Conservation (phyloP, 23 red algal genomes). For the Gracilariopsis chorda region DNA sequence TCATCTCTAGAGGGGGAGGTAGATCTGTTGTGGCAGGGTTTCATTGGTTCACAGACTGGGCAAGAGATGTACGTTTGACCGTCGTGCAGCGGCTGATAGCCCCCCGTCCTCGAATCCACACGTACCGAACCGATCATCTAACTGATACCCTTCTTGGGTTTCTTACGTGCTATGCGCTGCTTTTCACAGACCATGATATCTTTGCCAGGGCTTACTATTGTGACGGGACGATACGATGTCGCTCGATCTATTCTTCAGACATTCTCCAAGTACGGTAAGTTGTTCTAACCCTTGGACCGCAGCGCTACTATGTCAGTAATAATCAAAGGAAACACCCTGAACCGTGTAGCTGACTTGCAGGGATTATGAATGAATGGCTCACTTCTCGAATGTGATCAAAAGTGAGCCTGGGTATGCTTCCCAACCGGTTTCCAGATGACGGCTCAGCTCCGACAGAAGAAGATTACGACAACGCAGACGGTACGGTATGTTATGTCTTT, state of each 20-base stretch:
- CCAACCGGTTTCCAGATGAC: slow-evolving; percentile 66
- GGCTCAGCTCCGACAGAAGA: slow-evolving; percentile 56
- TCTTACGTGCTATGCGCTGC: not conserved
- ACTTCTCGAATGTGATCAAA: no score
- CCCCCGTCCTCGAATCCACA: no score
- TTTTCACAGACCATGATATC: slow-evolving; percentile 45
- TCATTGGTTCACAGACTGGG: slow-evolving; percentile 69
- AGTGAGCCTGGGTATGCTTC: slow-evolving; percentile 68
- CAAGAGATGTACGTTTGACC: slow-evolving; percentile 49
- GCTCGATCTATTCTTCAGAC: slow-evolving; percentile 56
- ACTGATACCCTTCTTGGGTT: no score
- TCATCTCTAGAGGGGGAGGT: slow-evolving; percentile 54
- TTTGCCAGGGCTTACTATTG: slow-evolving; percentile 55
- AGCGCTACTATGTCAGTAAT: no score
- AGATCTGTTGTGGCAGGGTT: slow-evolving; percentile 61
- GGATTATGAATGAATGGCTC: no score
- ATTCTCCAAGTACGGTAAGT: slow-evolving; percentile 66
- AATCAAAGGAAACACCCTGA: no score
- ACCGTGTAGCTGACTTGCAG: no score
- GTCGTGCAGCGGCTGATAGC: no score
- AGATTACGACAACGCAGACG: slow-evolving; percentile 63
- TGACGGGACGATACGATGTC: slow-evolving; percentile 50
- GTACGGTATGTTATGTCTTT: slow-evolving; percentile 34
- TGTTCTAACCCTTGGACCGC: not conserved
- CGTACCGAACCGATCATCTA: no score